These are phyloP conservation scores for Rhodotorula toruloides DNA, from an alignment of 768 basidiomycete genomes.

Conservation along the genomic window DNA sequence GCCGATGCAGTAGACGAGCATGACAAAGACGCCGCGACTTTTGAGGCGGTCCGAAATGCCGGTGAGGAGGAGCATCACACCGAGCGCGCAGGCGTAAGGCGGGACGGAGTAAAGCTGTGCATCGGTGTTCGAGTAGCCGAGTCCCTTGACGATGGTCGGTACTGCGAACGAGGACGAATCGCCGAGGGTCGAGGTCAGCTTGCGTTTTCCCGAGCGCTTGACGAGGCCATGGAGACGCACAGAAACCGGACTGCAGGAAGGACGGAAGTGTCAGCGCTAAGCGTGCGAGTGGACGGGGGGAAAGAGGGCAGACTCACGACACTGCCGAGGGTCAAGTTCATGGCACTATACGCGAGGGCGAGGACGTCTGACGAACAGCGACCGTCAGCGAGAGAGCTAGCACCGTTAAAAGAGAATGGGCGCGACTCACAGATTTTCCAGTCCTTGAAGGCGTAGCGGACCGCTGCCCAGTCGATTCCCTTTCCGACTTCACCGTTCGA, in stretches of 20 bases:
- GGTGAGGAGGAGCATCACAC: not conserved
- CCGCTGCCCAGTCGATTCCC: constrained; percentile 47
- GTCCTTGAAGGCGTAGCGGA: constrained; percentile 45
- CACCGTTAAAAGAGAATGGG: not conserved
- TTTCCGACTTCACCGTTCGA: constrained; percentile 36
- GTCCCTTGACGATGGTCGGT: constrained; percentile 49
- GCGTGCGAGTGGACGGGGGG: constrained; percentile 22
- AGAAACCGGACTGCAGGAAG: constrained; percentile 38
- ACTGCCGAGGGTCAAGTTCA: constrained; percentile 44
- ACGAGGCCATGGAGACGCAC: no score
- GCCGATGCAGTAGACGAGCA: constrained; percentile 1
- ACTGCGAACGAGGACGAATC: not conserved
- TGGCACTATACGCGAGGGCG: constrained; percentile 40
- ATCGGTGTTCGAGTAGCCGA: constrained; percentile 43
- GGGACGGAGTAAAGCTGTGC: constrained; percentile 47
- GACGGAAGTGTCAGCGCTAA: no score
- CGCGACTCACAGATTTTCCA: constrained; percentile 44
- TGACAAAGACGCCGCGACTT: constrained; percentile 42
- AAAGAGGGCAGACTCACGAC: constrained; percentile 1
- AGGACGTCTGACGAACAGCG: constrained; percentile 25
- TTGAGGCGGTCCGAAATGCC: no score
- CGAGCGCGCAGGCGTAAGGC: constrained; percentile 48
- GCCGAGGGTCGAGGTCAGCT: not conserved
- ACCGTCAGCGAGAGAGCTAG: not conserved
- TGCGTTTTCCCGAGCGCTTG: no score